These are phyloP conservation scores for Paspalum vaginatum DNA, from an alignment of 176 grass and related monocot genomes.

Conservation along the genomic window DNA sequence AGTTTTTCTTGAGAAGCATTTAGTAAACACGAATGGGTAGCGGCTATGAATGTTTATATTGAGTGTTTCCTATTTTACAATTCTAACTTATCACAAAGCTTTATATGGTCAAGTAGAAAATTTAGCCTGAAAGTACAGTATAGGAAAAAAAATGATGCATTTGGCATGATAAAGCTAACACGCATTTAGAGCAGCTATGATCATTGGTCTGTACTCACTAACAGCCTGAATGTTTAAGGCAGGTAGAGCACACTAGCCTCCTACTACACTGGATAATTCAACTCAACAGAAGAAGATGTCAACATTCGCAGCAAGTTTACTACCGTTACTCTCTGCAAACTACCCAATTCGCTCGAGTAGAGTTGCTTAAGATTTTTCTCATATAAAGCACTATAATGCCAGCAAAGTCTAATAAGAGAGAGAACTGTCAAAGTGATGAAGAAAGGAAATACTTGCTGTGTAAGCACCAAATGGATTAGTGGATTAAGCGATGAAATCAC, in stretches of 20 bases:
- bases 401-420: not conserved
- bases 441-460: not conserved
- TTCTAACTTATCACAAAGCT: not conserved
- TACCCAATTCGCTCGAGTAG: not conserved
- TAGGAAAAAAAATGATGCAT: not conserved
- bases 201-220: constrained; percentile 17
- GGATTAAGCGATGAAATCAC: not conserved
- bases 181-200: not conserved
- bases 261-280: not conserved
- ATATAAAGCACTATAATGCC: not conserved
- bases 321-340: not conserved
- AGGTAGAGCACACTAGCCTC: constrained; percentile 4
- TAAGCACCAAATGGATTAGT: not conserved
- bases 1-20: not conserved
- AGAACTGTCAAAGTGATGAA: not conserved
- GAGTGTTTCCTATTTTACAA: not conserved
- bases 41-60: not conserved
- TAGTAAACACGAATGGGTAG: not conserved
- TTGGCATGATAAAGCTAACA: not conserved
- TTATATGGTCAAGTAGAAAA: constrained; percentile 17
- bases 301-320: not conserved
- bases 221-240: not conserved
- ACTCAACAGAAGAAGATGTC: not conserved
- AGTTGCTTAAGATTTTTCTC: not conserved
- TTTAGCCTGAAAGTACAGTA: not conserved